phyloP scores from a whole-genome alignment of 345 rosid species.

The Brassica rapa region DNA sequence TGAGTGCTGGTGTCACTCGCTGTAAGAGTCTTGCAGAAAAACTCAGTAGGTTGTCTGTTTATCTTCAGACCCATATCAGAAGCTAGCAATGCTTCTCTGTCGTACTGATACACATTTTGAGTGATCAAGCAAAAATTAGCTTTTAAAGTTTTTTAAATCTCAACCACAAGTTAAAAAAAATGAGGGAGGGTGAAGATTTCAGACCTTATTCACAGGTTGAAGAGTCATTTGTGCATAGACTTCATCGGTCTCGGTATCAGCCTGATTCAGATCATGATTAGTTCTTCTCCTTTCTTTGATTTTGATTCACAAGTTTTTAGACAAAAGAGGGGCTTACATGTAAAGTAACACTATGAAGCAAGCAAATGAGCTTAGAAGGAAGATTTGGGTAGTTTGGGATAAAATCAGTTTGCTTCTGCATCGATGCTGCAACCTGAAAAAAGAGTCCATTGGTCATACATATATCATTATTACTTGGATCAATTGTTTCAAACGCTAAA shows the following conservation, averaged over 20 bases:
- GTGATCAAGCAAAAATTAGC: background rate
- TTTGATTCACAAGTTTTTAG: background rate
- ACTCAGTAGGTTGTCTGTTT: background rate
- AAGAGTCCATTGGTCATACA: background rate
- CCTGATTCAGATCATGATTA: constrained; percentile 54
- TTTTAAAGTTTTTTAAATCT: background rate
- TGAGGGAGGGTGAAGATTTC: constrained; percentile 21
- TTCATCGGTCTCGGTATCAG: constrained; percentile 94
- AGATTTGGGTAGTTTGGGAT: constrained; percentile 91
- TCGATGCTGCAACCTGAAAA: constrained; percentile 88
- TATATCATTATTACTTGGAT: background rate
- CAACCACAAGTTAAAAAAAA: background rate
- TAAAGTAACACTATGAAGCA: constrained; percentile 77
- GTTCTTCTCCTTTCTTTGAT: background rate
- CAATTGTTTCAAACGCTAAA: background rate
- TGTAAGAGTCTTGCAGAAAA: background rate
- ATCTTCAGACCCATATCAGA: constrained; percentile 4
- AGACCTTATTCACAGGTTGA: constrained; percentile 59
- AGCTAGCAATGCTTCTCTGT: background rate
- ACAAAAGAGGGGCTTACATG: constrained; percentile 53
- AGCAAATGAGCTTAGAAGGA: constrained; percentile 80
- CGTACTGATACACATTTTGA: constrained; percentile 47
- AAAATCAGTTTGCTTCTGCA: constrained; percentile 76
- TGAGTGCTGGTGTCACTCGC: background rate
- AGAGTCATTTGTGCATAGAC: constrained; percentile 98